Conservation (phyloP, 2,329 filamentous ascomycete species). For the Amylocarpus encephaloides region DNA sequence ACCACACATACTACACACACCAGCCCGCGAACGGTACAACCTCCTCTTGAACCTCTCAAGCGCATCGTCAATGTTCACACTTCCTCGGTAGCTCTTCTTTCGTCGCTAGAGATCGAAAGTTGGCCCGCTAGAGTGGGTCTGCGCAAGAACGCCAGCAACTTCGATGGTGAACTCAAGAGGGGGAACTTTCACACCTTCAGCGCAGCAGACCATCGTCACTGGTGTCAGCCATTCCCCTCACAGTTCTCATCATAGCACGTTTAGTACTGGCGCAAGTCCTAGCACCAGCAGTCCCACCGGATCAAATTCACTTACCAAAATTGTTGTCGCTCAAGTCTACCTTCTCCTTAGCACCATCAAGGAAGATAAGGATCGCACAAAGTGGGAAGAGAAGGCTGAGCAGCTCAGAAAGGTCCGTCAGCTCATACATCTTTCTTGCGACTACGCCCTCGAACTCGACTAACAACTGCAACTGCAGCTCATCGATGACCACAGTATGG, state of each 20-base stretch:
- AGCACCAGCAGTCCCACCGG: slow-evolving; percentile 37
- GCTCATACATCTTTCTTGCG: neutral
- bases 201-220: slow-evolving; percentile 32
- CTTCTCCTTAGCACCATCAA: slow-evolving; percentile 90
- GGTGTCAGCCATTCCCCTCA: slow-evolving; percentile 33
- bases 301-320: slow-evolving; percentile 70
- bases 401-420: slow-evolving; percentile 79
- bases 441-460: neutral
- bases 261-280: slow-evolving; percentile 32
- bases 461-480: slow-evolving; percentile 47
- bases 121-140: slow-evolving; percentile 32
- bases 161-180: slow-evolving; percentile 34
- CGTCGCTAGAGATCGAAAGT: slow-evolving; percentile 31
- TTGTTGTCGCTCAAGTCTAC: slow-evolving; percentile 92
- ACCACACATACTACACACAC: slow-evolving; percentile 1
- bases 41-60: slow-evolving; percentile 3
- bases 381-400: slow-evolving; percentile 88
- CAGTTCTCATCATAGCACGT: slow-evolving; percentile 41
- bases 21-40: neutral
- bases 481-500: slow-evolving; percentile 97
- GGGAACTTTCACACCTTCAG: slow-evolving; percentile 33
- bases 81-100: slow-evolving; percentile 30
- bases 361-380: slow-evolving; percentile 82
- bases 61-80: slow-evolving; percentile 25
- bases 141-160: slow-evolving; percentile 30